Conservation (phyloP, 805 yeast species). For the Saturnispora mendoncae region DNA sequence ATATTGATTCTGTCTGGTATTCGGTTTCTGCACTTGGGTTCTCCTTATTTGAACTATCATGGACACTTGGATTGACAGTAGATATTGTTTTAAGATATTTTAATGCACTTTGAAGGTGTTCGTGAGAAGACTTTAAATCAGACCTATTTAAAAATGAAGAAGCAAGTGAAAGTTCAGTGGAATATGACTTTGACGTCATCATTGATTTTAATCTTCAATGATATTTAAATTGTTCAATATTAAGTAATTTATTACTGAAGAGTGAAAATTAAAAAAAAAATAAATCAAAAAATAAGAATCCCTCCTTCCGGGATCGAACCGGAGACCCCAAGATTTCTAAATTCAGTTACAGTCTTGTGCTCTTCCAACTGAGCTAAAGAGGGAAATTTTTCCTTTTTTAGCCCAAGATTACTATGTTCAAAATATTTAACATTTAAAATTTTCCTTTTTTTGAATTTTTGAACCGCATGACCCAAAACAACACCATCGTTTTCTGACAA, state of each 20-base stretch:
- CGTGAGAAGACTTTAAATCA: neutral
- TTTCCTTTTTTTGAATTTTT: neutral
- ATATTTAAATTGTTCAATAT: neutral
- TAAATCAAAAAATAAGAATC: slow-evolving; percentile 4
- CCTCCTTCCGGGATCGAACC: slow-evolving; percentile 22
- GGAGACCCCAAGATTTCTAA: slow-evolving; percentile 19
- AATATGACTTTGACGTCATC: neutral
- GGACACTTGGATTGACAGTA: too few relatives aligned
- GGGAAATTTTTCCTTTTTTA: too few relatives aligned
- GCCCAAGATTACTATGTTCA: too few relatives aligned
- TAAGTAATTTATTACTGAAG: neutral
- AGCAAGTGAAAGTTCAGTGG: neutral
- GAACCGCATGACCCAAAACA: neutral
- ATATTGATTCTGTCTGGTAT: too few relatives aligned
- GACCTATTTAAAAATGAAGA: neutral
- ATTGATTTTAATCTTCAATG: neutral
- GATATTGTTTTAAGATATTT: neutral
- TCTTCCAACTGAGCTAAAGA: slow-evolving; percentile 21
- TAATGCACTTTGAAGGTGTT: neutral
- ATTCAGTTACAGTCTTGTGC: slow-evolving; percentile 18
- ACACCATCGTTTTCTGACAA: neutral
- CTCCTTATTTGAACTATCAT: too few relatives aligned
- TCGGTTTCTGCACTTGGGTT: too few relatives aligned
- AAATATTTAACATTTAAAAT: neutral
- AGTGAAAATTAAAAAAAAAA: neutral